Conservation (phyloP, 2,329 filamentous ascomycete genomes). For the Xylaria sp. region DNA sequence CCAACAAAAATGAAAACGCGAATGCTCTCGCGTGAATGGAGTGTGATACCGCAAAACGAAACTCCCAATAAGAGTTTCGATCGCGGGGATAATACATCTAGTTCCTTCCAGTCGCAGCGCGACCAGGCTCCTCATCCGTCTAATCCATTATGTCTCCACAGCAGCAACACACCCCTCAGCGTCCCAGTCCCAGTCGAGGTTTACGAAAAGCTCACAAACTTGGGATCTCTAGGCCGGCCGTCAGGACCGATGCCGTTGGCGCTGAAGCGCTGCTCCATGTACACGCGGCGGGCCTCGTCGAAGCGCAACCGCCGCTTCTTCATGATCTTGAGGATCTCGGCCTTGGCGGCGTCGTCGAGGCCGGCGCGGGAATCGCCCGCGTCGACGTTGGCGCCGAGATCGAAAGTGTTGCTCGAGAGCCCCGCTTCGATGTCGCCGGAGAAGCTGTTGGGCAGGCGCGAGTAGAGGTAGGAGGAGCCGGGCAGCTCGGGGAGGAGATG, state of each 20-base stretch:
- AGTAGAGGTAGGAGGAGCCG: slow-evolving; percentile 68
- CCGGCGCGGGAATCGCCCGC: slow-evolving; percentile 82
- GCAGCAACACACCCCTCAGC: no score
- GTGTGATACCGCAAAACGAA: slow-evolving; percentile 11
- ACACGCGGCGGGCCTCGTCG: slow-evolving; percentile 88
- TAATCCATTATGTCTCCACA: not conserved
- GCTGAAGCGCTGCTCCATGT: slow-evolving; percentile 86
- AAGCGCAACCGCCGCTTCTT: slow-evolving; percentile 84
- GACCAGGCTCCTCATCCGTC: not conserved
- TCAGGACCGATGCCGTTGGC: slow-evolving; percentile 90
- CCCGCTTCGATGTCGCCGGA: slow-evolving; percentile 88
- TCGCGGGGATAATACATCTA: not conserved
- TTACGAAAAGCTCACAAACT: slow-evolving; percentile 91
- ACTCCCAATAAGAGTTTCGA: not conserved
- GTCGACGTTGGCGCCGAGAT: slow-evolving; percentile 82
- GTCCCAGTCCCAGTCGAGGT: slow-evolving; percentile 41
- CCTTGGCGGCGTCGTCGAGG: slow-evolving; percentile 82
- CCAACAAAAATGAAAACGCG: slow-evolving; percentile 37
- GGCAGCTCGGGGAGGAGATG: slow-evolving; percentile 66
- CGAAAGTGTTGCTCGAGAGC: slow-evolving; percentile 83
- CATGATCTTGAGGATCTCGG: slow-evolving; percentile 90
- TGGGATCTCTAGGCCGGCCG: slow-evolving; percentile 88
- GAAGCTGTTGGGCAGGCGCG: slow-evolving; percentile 78
- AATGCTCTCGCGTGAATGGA: slow-evolving; percentile 30
- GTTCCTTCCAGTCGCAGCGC: not conserved